Conservation (phyloP, 129 eudicot species). For the Chrysanthemum lavandulifolium region DNA sequence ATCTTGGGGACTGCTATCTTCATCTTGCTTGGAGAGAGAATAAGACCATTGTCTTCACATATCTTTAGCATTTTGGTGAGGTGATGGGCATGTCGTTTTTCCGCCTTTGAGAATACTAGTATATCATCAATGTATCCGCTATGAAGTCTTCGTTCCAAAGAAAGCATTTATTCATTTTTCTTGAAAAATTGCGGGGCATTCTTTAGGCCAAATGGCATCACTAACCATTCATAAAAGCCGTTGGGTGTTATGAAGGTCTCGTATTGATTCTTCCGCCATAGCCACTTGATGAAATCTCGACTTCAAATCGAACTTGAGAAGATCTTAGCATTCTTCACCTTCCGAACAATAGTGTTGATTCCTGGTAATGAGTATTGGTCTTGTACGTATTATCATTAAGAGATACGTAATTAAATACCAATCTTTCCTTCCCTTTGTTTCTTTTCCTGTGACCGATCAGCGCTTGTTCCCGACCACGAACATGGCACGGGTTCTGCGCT, state of each 20-base stretch:
- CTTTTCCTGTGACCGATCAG: too few relatives aligned
- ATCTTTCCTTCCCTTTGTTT: too few relatives aligned
- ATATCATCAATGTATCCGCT: too few relatives aligned
- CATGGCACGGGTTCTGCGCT: too few relatives aligned
- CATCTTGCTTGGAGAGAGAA: background rate
- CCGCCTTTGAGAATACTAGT: background rate
- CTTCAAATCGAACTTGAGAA: background rate
- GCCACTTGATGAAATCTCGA: background rate
- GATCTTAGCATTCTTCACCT: background rate
- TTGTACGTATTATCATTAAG: too few relatives aligned
- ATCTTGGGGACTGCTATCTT: too few relatives aligned
- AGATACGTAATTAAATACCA: too few relatives aligned
- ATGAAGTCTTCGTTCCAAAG: background rate
- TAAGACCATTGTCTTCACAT: background rate
- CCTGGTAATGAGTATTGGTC: too few relatives aligned
- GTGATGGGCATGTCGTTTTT: background rate
- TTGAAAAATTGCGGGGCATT: background rate
- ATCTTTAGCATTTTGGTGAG: background rate
- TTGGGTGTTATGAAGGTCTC: background rate
- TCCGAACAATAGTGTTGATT: too few relatives aligned
- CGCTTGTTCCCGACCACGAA: too few relatives aligned
- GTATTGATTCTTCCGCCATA: background rate
- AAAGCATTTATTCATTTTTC: constrained; percentile 1
- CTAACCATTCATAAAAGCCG: background rate
- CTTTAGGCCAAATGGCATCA: background rate